phyloP scores from a whole-genome alignment of 2,329 filamentous ascomycete genomes.

The Pestalotiopsis sp. region DNA sequence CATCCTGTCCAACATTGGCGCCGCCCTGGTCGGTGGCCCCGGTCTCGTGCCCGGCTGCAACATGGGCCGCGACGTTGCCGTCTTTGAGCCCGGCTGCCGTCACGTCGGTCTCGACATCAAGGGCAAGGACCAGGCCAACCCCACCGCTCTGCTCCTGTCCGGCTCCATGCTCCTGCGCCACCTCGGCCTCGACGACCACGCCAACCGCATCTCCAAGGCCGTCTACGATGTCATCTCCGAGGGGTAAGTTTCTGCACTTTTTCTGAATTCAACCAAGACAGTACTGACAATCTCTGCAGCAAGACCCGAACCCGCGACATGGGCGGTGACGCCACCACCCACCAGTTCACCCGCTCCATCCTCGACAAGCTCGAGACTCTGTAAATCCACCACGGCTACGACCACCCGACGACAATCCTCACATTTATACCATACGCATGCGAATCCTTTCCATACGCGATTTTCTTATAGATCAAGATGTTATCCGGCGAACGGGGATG shows the following conservation, averaged over 20 bases:
- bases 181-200: conserved; percentile 95
- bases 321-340: conserved; percentile 86
- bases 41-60: conserved; percentile 98
- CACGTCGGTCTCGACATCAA: conserved; percentile 99
- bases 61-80: conserved; percentile 97
- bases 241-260: conserved; percentile 73
- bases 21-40: conserved; percentile 93
- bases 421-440: conserved; percentile 24
- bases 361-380: conserved; percentile 90
- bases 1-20: conserved; percentile 98
- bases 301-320: conserved; percentile 91
- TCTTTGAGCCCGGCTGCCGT: conserved; percentile 98
- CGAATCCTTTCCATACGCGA: conserved; percentile 18
- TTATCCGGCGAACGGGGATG: conserved; percentile 22
- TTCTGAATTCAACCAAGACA: background rate
- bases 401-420: conserved; percentile 16
- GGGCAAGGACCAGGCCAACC: conserved; percentile 99
- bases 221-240: conserved; percentile 80
- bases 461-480: conserved; percentile 27
- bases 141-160: conserved; percentile 91
- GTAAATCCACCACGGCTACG: conserved; percentile 46
- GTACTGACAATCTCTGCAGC: conserved; percentile 55
- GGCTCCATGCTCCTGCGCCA: conserved; percentile 97
- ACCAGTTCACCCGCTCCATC: conserved; percentile 94
- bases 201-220: conserved; percentile 95